Evolutionary conservation across 2,329 filamentous ascomycete species (phyloP), one percentile per base, ranked within the genome.

Genomic region (Venturia effusa): DNA sequence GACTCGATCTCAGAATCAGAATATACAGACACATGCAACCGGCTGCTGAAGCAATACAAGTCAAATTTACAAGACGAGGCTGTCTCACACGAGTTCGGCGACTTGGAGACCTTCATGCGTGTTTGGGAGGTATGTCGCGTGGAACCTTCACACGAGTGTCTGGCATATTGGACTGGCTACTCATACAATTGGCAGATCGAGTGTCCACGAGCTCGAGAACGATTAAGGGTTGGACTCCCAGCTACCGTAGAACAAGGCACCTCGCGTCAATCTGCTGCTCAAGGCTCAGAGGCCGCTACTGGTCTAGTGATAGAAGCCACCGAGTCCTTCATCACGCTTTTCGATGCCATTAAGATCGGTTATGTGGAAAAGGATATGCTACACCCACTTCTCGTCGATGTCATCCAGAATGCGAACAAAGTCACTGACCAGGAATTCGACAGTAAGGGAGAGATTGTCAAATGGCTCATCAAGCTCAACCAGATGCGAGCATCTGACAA

Each of bases 401-500:
- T 97, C 22, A 99, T 99, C 66, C 93, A 97, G 72, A 92, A 91
- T 2, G 93, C 97, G 68, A 97, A 97, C 77, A 94, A 95, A 72
- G 94, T 99, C 67, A 97, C 93, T 3, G 92, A 96, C 73, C 85
- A 88, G 67, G 93, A 97, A 71, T 99, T 99, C 73, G 92, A 97
- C 69, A 92, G 88, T 72, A 88, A 95, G 68, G 92, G 90, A 70
- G 97, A 97, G 82, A 97, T 99, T 70, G 92, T 99, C 64, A 92
- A 97, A 74, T 99, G 94, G 94, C 82, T 99, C 68, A 99, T 99
- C 70, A 89, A 90, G 7, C 80, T 99, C 67, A 99, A 99, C 73
- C 92, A 97, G 77, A 97, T 99, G 94, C 90, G 90, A 72, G 94
- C 92, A 10, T 92, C 91, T 1, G 92, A 97, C 71, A 92, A 96